Evolutionary conservation across 306 rosid species (phyloP).

Genomic region (Medicago arabica): DNA sequence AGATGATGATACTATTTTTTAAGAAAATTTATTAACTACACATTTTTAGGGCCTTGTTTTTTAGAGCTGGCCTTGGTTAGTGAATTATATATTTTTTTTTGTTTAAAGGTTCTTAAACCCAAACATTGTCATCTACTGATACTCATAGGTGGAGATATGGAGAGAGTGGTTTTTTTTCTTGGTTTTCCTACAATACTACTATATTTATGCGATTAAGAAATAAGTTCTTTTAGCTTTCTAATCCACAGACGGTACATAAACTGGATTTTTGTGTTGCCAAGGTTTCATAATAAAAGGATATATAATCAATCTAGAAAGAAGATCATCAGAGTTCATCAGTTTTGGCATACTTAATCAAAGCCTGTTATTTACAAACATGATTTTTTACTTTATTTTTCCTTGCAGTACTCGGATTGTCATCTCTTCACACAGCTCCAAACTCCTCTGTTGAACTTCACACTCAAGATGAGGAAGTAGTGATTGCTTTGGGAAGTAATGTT

Average conservation of each 20-base stretch:
- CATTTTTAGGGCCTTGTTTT: background rate
- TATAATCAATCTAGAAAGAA: constrained; percentile 12
- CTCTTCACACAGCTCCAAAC: constrained; percentile 52
- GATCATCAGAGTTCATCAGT: constrained; percentile 9
- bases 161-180: background rate
- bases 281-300: constrained; percentile 20
- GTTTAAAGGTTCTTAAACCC: constrained; percentile 17
- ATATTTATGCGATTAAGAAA: constrained; percentile 11
- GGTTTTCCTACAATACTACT: background rate
- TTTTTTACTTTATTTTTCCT: constrained; percentile 39
- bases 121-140: background rate
- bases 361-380: constrained; percentile 11
- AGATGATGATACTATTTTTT: background rate
- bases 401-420: constrained; percentile 55
- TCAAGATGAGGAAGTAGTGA: constrained; percentile 82
- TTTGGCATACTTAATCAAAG: constrained; percentile 9
- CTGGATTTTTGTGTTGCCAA: background rate
- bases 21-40: background rate
- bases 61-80: background rate
- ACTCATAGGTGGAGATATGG: background rate
- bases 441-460: constrained; percentile 63
- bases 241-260: constrained; percentile 13
- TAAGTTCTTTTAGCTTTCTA: constrained; percentile 1
- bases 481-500: constrained; percentile 93
- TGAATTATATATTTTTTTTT: constrained; percentile 18